Percentiles rank a stretch among this genome's conserved stretches.
Evolutionary conservation across 2,329 filamentous ascomycete species (phyloP).

Genomic region (Microsporum canis): DNA sequence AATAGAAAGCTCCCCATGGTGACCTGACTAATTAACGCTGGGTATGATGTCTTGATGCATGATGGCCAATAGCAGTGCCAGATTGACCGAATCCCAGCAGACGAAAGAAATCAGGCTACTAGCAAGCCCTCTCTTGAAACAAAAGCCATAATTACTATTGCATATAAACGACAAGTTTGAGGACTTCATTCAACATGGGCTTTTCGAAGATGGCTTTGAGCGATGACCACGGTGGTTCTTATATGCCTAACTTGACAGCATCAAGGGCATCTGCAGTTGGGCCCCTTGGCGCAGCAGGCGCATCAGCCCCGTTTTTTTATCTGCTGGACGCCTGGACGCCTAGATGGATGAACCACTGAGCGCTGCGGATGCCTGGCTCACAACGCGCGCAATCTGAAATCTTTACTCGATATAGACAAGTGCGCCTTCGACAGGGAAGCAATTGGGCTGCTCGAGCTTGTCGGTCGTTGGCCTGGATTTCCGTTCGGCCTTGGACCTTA

Average conservation of each 20-base stretch:
- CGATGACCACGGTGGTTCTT: not conserved
- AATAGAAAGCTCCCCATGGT: not conserved
- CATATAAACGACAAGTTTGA: not conserved
- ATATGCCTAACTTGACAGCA: not conserved
- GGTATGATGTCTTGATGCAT: not conserved
- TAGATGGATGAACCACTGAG: not conserved
- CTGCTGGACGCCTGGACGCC: constrained; percentile 1
- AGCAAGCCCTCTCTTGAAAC: not conserved
- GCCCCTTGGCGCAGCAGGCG: not conserved
- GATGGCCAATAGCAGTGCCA: not conserved
- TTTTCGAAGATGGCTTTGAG: not conserved
- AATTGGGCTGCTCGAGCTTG: not conserved
- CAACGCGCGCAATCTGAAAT: not conserved
- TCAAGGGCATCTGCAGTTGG: not conserved
- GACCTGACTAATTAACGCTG: not conserved
- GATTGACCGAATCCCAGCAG: not conserved
- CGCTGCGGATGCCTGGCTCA: not conserved
- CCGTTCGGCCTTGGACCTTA: not conserved
- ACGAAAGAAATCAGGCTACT: not conserved
- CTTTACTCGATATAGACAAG: not conserved
- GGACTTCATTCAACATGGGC: not conserved
- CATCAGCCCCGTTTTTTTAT: not conserved
- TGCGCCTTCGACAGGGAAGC: not conserved
- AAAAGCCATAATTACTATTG: not conserved
- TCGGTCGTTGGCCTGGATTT: not conserved